A percentile compares a stretch with the other conserved stretches of the same genome.
Conservation (phyloP, 305 asterid species). For the Solanum hybrid region DNA sequence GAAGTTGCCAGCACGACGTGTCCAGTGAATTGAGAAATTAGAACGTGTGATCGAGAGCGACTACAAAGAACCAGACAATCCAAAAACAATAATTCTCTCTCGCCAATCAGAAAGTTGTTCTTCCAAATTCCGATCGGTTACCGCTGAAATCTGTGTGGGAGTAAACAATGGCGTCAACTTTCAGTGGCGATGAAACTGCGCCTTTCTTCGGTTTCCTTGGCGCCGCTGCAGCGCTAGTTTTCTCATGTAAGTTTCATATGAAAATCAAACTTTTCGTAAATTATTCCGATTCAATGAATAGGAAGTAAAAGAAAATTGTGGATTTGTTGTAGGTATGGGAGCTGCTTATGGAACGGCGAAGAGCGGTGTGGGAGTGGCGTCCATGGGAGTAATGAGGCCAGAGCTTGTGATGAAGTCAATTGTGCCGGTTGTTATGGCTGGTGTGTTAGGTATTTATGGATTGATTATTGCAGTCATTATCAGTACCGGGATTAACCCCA, state of each 20-base stretch:
- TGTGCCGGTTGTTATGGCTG: slow-evolving; percentile 38
- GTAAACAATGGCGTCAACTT: slow-evolving; percentile 15
- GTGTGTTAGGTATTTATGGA: slow-evolving; percentile 35
- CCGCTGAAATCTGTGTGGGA: neutral
- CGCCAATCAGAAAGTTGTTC: neutral
- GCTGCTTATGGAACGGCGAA: slow-evolving; percentile 41
- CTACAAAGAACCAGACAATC: neutral
- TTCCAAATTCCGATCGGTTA: neutral
- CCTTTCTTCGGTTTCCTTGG: slow-evolving; percentile 25
- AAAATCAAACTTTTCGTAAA: neutral
- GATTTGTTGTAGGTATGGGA: slow-evolving; percentile 20
- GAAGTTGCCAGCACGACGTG: neutral
- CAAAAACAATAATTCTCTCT: neutral
- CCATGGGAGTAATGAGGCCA: slow-evolving; percentile 43
- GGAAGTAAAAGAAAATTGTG: neutral
- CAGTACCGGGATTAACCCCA: slow-evolving; percentile 33
- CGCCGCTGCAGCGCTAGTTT: slow-evolving; percentile 25
- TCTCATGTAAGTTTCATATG: slow-evolving; percentile 21
- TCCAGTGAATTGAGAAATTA: neutral
- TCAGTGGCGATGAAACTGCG: slow-evolving; percentile 36
- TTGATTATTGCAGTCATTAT: slow-evolving; percentile 35
- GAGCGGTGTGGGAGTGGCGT: slow-evolving; percentile 35
- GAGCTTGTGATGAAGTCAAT: slow-evolving; percentile 36
- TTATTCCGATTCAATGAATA: neutral
- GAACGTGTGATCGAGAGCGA: neutral